These are phyloP conservation scores for Sporothrix brasiliensis DNA, from an alignment of 2,329 filamentous ascomycete genomes.

Conservation along the genomic window DNA sequence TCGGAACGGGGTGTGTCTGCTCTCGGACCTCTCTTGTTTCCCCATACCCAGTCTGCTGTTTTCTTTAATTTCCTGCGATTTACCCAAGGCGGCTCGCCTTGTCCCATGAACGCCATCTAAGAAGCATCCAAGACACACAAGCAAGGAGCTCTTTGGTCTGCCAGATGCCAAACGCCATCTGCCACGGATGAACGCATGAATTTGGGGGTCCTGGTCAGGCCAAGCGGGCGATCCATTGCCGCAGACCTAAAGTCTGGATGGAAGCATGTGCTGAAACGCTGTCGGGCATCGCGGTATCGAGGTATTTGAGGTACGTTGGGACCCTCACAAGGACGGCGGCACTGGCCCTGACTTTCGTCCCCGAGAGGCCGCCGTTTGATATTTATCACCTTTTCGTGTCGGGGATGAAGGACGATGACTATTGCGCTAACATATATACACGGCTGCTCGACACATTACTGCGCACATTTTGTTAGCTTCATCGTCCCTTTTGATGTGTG, in stretches of 20 bases:
- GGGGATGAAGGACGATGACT: constrained; percentile 9
- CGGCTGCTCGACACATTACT: neutral
- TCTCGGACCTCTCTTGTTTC: neutral
- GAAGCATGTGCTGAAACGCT: constrained; percentile 24
- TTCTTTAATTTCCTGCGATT: neutral
- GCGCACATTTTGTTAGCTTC: neutral
- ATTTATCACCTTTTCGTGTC: neutral
- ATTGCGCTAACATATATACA: neutral
- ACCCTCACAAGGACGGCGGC: neutral
- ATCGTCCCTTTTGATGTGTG: neutral
- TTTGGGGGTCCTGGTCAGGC: neutral
- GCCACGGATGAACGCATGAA: constrained; percentile 26
- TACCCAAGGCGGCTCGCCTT: neutral
- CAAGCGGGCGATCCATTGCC: constrained; percentile 21
- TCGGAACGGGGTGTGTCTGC: constrained; percentile 13
- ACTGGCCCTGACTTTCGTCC: neutral
- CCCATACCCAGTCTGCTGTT: too few relatives aligned
- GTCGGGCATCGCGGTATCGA: neutral
- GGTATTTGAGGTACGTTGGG: neutral
- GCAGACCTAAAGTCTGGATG: constrained; percentile 19
- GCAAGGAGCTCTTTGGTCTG: neutral
- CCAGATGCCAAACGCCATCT: constrained; percentile 20
- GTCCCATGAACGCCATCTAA: neutral
- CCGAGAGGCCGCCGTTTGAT: constrained; percentile 24
- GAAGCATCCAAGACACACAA: neutral